Evolutionary conservation across 164 flowering plant species (phyloP), one percentile per base, ranked within the genome.

Genomic region (Vitis rotundifolia): DNA sequence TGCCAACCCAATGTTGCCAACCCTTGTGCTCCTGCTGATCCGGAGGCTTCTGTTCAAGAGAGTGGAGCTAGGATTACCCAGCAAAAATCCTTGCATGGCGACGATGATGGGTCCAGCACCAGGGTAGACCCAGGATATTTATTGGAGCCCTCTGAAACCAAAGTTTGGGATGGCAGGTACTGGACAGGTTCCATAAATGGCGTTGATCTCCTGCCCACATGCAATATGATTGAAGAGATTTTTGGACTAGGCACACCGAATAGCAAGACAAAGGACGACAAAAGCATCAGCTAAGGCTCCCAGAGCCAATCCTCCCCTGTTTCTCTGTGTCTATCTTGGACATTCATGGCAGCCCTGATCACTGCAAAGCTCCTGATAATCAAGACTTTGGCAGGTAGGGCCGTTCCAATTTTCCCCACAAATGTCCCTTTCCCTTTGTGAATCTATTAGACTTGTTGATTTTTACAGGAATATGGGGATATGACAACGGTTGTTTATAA

Each of bases 211-310:
- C 64, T 68, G 19, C 73, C 81, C 12, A 71, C 81, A 13, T 66
- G 68, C 68, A 70, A 59, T 64, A 73, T 77, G 63, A 77, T 77
- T 56, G 80, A 77, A 63, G 80, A 73, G 72, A 70, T 77, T 51
- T 77, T 77, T 64, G 80, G 80, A n/a, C 63, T 67, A 18, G 73
- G 68, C 31, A 70, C 68, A 8, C 57, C 64, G 64, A 67, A 68
- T 29, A 58, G 67, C 58, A 66, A 73, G 52, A 58, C 74, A 26
- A 75, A 44, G 19, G 52, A 65, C 9, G 68, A 59, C 49, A 60
- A 69, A 19, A 37, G 49, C 47, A 59, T 62, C 61, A 52, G 19
- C 52, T 71, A 66, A 50, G 6, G 49, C 56, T 12, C 9, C 6
- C 15, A 14, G 64, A 61, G 18, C n/a, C 26, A 3, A 11, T 31